These are phyloP conservation scores for Saitozyma sp. DNA, from an alignment of 768 basidiomycete genomes.

Conservation along the genomic window DNA sequence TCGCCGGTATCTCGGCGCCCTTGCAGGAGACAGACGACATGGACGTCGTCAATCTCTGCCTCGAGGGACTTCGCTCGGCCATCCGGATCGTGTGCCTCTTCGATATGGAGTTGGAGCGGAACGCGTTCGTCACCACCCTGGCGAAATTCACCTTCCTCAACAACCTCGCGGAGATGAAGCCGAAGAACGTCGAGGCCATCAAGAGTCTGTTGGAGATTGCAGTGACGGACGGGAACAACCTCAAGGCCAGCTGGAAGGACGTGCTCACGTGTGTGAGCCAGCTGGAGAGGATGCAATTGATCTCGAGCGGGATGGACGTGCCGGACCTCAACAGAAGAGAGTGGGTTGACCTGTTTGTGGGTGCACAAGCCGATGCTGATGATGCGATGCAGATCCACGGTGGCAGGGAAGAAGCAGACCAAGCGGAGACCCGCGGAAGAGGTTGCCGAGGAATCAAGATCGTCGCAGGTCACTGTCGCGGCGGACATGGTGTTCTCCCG, in stretches of 20 bases:
- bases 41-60: constrained; percentile 83
- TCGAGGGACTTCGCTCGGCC: constrained; percentile 96
- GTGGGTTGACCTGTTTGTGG: constrained; percentile 56
- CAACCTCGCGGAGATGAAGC: constrained; percentile 97
- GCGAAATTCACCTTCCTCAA: constrained; percentile 96
- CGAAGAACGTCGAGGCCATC: constrained; percentile 99
- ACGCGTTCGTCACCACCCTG: constrained; percentile 95
- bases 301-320: constrained; percentile 83
- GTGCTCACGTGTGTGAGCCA: constrained; percentile 97
- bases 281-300: constrained; percentile 96
- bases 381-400: neutral
- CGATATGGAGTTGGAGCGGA: constrained; percentile 94
- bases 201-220: constrained; percentile 92
- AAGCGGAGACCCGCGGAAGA: constrained; percentile 67
- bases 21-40: constrained; percentile 93
- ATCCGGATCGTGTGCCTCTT: constrained; percentile 96
- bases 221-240: constrained; percentile 91
- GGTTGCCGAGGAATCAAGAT: constrained; percentile 92
- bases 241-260: constrained; percentile 95
- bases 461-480: constrained; percentile 96
- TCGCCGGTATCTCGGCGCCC: constrained; percentile 90
- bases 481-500: constrained; percentile 99
- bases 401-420: constrained; percentile 16
- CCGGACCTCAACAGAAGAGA: constrained; percentile 76
- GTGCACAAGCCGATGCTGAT: constrained; percentile 4